Conservation (phyloP, 768 basidiomycete genomes). For the Tylopilus subfusipes region DNA sequence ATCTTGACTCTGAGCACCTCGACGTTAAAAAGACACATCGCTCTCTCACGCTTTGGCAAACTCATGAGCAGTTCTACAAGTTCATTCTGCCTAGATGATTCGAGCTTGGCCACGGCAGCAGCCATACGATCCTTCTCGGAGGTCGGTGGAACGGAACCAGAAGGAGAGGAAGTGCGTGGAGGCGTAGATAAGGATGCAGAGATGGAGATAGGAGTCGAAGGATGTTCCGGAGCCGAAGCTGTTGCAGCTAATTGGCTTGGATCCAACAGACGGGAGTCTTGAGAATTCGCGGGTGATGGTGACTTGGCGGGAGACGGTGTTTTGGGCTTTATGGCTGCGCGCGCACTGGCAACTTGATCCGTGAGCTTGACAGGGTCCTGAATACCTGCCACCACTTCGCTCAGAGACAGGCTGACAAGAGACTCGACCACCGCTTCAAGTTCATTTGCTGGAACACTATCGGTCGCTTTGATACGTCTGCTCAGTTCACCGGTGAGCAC, state of each 20-base stretch:
- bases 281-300: slow-evolving; percentile 53
- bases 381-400: slow-evolving; percentile 72
- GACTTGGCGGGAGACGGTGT: slow-evolving; percentile 47
- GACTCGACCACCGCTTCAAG: slow-evolving; percentile 68
- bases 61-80: slow-evolving; percentile 81
- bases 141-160: slow-evolving; percentile 53
- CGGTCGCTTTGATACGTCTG: slow-evolving; percentile 62
- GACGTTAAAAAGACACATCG: slow-evolving; percentile 85
- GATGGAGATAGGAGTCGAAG: slow-evolving; percentile 80
- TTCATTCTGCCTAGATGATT: slow-evolving; percentile 55
- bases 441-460: slow-evolving; percentile 50
- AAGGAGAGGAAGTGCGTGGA: slow-evolving; percentile 79
- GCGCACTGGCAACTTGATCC: slow-evolving; percentile 55
- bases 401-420: slow-evolving; percentile 65
- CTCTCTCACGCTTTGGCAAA: slow-evolving; percentile 83
- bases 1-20: slow-evolving; percentile 77
- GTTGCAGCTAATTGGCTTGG: slow-evolving; percentile 63
- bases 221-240: slow-evolving; percentile 87
- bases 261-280: slow-evolving; percentile 70
- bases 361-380: slow-evolving; percentile 64
- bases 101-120: slow-evolving; percentile 61
- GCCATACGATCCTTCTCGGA: slow-evolving; percentile 77
- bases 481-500: slow-evolving; percentile 81
- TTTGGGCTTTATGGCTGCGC: slow-evolving; percentile 34
- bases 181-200: slow-evolving; percentile 74